Conservation (phyloP, 2,329 filamentous ascomycete species). For the Colletotrichum sp. region DNA sequence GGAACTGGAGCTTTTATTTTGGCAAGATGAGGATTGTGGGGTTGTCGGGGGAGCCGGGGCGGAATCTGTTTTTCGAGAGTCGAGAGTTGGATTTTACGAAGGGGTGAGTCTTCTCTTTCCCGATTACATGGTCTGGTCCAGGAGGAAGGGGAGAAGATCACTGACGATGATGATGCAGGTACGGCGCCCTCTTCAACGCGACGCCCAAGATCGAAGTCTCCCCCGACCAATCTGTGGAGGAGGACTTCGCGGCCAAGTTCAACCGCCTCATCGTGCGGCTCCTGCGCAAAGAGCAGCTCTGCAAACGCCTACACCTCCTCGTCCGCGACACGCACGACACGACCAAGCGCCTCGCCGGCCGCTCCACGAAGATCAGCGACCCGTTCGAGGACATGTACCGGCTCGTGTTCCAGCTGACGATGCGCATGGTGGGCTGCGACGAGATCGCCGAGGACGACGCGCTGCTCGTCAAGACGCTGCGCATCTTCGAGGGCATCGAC, state of each 20-base stretch:
- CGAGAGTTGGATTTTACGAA: slow-evolving; percentile 46
- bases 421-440: slow-evolving; percentile 57
- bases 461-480: slow-evolving; percentile 46
- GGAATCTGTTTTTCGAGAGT: slow-evolving; percentile 50
- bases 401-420: slow-evolving; percentile 61
- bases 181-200: slow-evolving; percentile 34
- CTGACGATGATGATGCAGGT: slow-evolving; percentile 22
- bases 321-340: slow-evolving; percentile 44
- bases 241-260: slow-evolving; percentile 30
- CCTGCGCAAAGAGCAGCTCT: slow-evolving; percentile 42
- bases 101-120: slow-evolving; percentile 34
- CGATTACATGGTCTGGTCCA: background rate
- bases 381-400: slow-evolving; percentile 60
- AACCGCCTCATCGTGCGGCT: slow-evolving; percentile 34
- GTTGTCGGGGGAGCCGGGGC: slow-evolving; percentile 45
- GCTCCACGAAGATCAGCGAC: slow-evolving; percentile 43
- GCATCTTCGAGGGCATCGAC: slow-evolving; percentile 53
- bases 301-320: slow-evolving; percentile 43
- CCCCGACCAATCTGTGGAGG: background rate
- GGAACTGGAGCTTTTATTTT: slow-evolving; percentile 55
- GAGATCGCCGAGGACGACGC: slow-evolving; percentile 56
- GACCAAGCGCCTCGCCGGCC: slow-evolving; percentile 38
- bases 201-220: slow-evolving; percentile 26
- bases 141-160: background rate
- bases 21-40: slow-evolving; percentile 50